phyloP scores from a whole-genome alignment of 176 grass and related monocot species.

The Miscanthus lutarioriparius region DNA sequence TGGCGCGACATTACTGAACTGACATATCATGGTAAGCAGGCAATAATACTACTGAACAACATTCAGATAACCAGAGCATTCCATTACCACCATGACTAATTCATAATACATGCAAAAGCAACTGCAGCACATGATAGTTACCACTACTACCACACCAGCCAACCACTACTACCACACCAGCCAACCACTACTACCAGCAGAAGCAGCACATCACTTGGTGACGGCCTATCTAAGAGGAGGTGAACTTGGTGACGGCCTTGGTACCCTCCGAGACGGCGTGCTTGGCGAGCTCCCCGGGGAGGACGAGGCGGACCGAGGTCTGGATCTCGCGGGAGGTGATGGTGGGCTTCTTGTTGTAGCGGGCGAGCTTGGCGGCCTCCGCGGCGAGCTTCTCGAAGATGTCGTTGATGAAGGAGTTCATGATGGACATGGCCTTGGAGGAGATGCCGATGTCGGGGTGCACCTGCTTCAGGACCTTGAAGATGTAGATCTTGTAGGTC shows the following conservation, averaged over 20 bases:
- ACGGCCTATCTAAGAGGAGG: constrained; percentile 26
- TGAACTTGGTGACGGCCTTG: constrained; percentile 73
- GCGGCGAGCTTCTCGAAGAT: constrained; percentile 81
- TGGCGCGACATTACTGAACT: no score
- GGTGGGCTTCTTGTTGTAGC: constrained; percentile 74
- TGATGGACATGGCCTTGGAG: constrained; percentile 90
- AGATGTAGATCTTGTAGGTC: constrained; percentile 87
- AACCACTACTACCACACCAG: not conserved
- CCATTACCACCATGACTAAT: not conserved
- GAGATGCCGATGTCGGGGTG: constrained; percentile 75
- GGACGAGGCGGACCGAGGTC: constrained; percentile 54
- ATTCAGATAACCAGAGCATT: not conserved
- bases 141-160: not conserved
- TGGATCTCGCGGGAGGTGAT: constrained; percentile 74
- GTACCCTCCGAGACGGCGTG: constrained; percentile 69
- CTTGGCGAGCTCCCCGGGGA: constrained; percentile 66
- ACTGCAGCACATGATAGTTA: not conserved
- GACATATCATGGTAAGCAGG: not conserved
- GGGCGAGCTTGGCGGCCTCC: constrained; percentile 46
- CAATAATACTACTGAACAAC: not conserved
- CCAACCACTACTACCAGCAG: not conserved
- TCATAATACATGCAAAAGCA: not conserved
- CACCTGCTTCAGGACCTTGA: constrained; percentile 81
- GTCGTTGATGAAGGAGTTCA: constrained; percentile 94
- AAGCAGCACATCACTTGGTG: no score